Conservation (phyloP, 805 yeast genomes). For the Saccharomycopsis fodiens region DNA sequence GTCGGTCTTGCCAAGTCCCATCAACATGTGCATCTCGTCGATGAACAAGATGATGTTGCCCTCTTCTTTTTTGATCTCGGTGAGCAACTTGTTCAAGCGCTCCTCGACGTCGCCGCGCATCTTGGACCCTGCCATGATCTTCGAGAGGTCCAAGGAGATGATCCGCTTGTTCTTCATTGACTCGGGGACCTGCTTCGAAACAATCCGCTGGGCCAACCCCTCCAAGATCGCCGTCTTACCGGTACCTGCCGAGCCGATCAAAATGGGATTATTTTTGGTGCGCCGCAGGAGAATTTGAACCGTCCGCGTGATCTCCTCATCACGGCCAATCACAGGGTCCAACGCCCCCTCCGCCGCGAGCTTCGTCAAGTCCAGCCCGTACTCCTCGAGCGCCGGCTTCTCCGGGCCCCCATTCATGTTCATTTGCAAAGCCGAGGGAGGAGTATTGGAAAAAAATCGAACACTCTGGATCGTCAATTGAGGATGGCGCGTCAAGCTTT, state of each 20-base stretch:
- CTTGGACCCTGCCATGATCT: constrained; percentile 89
- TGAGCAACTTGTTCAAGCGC: constrained; percentile 69
- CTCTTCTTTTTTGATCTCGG: constrained; percentile 55
- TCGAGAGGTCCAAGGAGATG: constrained; percentile 79
- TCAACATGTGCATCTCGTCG: constrained; percentile 82
- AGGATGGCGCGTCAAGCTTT: too few species aligned
- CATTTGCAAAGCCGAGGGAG: constrained; percentile 11
- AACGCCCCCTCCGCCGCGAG: constrained; percentile 83
- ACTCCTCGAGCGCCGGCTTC: constrained; percentile 74
- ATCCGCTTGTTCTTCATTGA: constrained; percentile 81
- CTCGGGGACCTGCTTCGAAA: constrained; percentile 90
- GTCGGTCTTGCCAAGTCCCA: constrained; percentile 89
- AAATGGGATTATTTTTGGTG: constrained; percentile 91
- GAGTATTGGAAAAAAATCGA: background rate
- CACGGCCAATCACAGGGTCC: constrained; percentile 96
- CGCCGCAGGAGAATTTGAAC: constrained; percentile 87
- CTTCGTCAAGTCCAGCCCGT: constrained; percentile 78
- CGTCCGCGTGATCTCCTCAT: constrained; percentile 89
- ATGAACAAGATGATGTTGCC: constrained; percentile 77
- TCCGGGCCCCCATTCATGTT: constrained; percentile 37
- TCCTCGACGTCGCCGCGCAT: constrained; percentile 95
- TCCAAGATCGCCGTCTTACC: constrained; percentile 97
- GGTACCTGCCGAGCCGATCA: constrained; percentile 95
- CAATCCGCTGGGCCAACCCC: constrained; percentile 90
- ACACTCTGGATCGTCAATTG: too few species aligned